Evolutionary conservation across 306 rosid species (phyloP).

Genomic region (Alnus rubra): DNA sequence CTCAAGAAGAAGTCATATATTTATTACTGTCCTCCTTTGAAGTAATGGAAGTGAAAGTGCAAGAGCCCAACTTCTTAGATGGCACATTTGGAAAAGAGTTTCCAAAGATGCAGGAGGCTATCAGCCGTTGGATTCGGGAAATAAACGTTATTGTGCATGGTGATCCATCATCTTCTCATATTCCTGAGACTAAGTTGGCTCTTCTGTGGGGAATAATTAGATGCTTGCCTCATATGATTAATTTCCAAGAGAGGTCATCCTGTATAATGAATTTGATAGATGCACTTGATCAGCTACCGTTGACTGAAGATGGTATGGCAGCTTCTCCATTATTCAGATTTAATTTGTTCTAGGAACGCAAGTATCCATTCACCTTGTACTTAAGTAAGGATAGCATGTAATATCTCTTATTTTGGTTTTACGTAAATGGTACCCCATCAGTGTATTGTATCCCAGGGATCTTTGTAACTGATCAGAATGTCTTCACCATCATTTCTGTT

Average conservation of each 20-base stretch:
- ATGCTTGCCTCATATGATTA: constrained; percentile 63
- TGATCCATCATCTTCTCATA: constrained; percentile 31
- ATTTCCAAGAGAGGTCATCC: constrained; percentile 42
- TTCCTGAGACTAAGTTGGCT: constrained; percentile 56
- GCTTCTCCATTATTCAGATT: constrained; percentile 19
- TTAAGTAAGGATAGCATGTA: not conserved
- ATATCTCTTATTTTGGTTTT: not conserved
- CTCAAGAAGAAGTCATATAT: constrained; percentile 58
- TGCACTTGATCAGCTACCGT: constrained; percentile 56
- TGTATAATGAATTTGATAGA: constrained; percentile 57
- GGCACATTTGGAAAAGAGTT: constrained; percentile 38
- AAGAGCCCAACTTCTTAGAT: constrained; percentile 33
- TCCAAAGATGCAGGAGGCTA: constrained; percentile 46
- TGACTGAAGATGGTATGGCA: constrained; percentile 50
- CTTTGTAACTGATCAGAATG: not conserved
- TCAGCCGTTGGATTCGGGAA: constrained; percentile 41
- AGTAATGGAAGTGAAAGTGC: constrained; percentile 42
- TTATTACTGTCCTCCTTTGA: constrained; percentile 59
- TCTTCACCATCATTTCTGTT: constrained; percentile 17
- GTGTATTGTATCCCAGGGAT: not conserved
- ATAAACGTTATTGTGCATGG: constrained; percentile 38
- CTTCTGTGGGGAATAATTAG: constrained; percentile 71
- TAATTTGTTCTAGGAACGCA: constrained; percentile 6
- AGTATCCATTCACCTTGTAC: not conserved
- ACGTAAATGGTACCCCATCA: not conserved